A percentile compares a stretch with the other conserved stretches of the same genome.
Conservation (phyloP, 139 green algal species). For the Chlamydomonas incerta region DNA sequence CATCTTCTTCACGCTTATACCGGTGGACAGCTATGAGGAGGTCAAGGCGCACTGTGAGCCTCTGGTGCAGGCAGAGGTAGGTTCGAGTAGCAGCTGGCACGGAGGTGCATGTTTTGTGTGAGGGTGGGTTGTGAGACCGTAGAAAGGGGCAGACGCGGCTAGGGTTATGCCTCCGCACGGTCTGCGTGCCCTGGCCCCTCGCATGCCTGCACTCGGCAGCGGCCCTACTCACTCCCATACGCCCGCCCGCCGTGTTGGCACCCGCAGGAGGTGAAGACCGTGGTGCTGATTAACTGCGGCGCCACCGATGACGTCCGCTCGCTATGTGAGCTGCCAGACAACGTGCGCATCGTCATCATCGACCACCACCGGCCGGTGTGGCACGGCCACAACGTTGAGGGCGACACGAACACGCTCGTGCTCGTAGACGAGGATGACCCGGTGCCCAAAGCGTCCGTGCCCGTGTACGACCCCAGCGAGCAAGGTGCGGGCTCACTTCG, state of each 20-base stretch:
- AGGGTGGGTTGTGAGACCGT: too few relatives aligned
- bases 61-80: constrained; percentile 33
- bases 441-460: constrained; percentile 37
- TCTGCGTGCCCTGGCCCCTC: too few relatives aligned
- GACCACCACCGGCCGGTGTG: constrained; percentile 80
- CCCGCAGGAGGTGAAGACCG: constrained; percentile 64
- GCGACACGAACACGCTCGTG: constrained; percentile 50
- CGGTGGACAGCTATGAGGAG: constrained; percentile 68
- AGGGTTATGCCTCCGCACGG: too few relatives aligned
- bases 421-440: constrained; percentile 69
- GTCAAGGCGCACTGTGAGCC: constrained; percentile 50
- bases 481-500: too few relatives aligned
- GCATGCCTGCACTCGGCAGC: too few relatives aligned
- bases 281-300: constrained; percentile 92
- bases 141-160: too few relatives aligned
- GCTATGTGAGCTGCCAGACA: constrained; percentile 54
- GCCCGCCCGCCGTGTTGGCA: too few relatives aligned
- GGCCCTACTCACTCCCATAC: too few relatives aligned
- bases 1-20: constrained; percentile 56
- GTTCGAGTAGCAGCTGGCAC: too few relatives aligned
- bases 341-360: constrained; percentile 82
- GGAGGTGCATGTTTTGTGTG: too few relatives aligned
- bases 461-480: neutral
- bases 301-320: constrained; percentile 72
- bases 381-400: constrained; percentile 54